These are phyloP conservation scores for Vanrija sp. DNA, from an alignment of 1,284 basidiomycete genomes.

Conservation along the genomic window DNA sequence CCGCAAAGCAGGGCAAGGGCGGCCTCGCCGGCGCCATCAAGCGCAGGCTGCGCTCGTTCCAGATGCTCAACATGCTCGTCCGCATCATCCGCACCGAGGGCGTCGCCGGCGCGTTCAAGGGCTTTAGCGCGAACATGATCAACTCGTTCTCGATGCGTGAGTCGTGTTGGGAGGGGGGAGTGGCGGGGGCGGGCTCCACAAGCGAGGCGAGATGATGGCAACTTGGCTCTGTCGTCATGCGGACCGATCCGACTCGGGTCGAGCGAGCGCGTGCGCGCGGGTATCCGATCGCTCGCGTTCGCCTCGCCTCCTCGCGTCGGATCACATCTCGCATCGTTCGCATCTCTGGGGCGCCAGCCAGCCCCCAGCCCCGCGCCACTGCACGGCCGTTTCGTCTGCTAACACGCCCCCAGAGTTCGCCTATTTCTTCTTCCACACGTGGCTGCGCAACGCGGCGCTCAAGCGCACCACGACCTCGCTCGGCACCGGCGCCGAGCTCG, in stretches of 20 bases:
- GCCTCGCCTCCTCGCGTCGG: background rate
- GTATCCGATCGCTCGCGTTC: background rate
- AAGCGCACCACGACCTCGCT: constrained; percentile 51
- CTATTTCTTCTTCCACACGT: constrained; percentile 98
- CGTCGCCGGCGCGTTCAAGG: constrained; percentile 76
- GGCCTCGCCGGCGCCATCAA: constrained; percentile 4
- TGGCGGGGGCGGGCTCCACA: background rate
- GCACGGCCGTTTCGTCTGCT: too few species aligned
- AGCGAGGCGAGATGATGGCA: too few species aligned
- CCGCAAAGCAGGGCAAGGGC: constrained; percentile 52
- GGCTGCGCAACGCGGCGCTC: constrained; percentile 61
- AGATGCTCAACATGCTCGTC: constrained; percentile 62
- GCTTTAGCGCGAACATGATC: constrained; percentile 94
- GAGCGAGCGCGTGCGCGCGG: too few species aligned
- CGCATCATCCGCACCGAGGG: constrained; percentile 76
- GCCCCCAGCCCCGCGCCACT: background rate
- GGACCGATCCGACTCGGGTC: too few species aligned
- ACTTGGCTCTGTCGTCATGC: too few species aligned
- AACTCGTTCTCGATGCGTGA: constrained; percentile 94
- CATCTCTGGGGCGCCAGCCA: background rate
- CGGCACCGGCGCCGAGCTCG: constrained; percentile 75
- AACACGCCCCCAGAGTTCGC: constrained; percentile 70
- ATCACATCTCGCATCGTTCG: background rate
- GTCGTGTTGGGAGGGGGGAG: constrained; percentile 43
- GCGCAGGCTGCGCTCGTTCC: constrained; percentile 33